Base-by-base conservation (phyloP, 2,329 filamentous ascomycete genomes). In the Neonectria neomacrospora region DNA sequence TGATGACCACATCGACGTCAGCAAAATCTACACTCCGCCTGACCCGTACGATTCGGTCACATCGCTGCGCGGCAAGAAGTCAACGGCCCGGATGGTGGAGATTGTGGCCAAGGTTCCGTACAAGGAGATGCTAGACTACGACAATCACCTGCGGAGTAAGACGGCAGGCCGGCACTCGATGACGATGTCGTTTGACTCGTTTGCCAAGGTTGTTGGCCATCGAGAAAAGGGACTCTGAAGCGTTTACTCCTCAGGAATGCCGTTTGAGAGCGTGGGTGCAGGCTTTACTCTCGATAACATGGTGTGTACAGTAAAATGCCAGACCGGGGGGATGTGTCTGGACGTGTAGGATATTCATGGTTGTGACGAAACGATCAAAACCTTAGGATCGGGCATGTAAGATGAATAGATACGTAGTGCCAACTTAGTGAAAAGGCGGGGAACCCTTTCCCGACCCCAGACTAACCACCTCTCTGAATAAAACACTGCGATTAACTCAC, bases 81-180 rank as follows among this genome's bases (percentile, higher is more conserved):
- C 79, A 39, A 80, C 78, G 34, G 78, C 80, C 58, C 80, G 82
- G 48, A 83, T 81, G 80, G 81, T 85, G 61, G 85, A 90, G 53
- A 93, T 99, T 69, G 89, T 91, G 11, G 96, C 94, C 22, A 89
- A 92, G 72, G 95, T 98, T 28, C 96, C 96, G 32, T 83, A 98
- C 72, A 96, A 96, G 80, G 95, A 98, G 79, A 97, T 98, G 93
- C 90, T 98, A 37, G 92, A 95, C 44, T 99, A 98, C 78, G 83
- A 98, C 71, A 93, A 93, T 76, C 92, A 96, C 75, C 80, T 99
- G 67, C 85, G 96, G 55, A 94, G 93, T 78, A 85, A 97, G 81
- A 99, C 95, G 3, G 92, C 91, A 3, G 96, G 96, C 0, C 85
- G 96, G 2, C 86, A 89, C 73, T 82, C 84, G 5, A 80, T 88